Percentiles rank a stretch among this genome's conserved stretches.
phyloP scores from a whole-genome alignment of 768 basidiomycete species.

The Dentipellis fragilis region DNA sequence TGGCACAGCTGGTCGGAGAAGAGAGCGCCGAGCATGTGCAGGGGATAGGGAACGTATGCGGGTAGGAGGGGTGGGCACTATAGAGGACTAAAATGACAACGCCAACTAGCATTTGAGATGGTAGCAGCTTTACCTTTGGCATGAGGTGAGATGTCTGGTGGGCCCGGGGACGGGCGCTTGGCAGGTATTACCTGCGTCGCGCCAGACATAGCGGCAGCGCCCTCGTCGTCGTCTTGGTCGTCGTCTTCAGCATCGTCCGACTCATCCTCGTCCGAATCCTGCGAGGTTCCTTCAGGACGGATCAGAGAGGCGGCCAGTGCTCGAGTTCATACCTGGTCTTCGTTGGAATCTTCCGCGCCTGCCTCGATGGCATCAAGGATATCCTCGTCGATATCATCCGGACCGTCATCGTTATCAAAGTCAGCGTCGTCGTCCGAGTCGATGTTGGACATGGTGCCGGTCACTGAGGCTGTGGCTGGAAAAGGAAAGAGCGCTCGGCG shows the following conservation, averaged over 20 bases:
- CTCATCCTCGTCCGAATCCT: constrained; percentile 17
- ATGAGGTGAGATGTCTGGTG: constrained; percentile 14
- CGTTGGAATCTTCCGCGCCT: constrained; percentile 52
- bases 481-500: neutral
- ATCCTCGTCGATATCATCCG: constrained; percentile 19
- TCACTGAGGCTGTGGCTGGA: constrained; percentile 29
- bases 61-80: constrained; percentile 25
- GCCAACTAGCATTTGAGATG: neutral
- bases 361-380: constrained; percentile 47
- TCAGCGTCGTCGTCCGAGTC: constrained; percentile 32
- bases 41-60: constrained; percentile 39
- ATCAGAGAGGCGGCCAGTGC: neutral
- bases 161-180: constrained; percentile 17
- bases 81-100: constrained; percentile 13
- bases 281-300: neutral
- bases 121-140: constrained; percentile 4
- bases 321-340: constrained; percentile 47
- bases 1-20: constrained; percentile 24
- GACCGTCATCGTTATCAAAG: constrained; percentile 11
- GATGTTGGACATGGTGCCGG: constrained; percentile 26
- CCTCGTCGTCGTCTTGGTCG: constrained; percentile 40
- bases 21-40: constrained; percentile 40
- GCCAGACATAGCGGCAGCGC: constrained; percentile 29
- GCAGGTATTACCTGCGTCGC: constrained; percentile 16
- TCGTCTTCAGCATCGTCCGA: constrained; percentile 27